Percentiles rank a stretch among this genome's conserved stretches.
Evolutionary conservation across 345 rosid species (phyloP).

Genomic region (Citrus maxima): DNA sequence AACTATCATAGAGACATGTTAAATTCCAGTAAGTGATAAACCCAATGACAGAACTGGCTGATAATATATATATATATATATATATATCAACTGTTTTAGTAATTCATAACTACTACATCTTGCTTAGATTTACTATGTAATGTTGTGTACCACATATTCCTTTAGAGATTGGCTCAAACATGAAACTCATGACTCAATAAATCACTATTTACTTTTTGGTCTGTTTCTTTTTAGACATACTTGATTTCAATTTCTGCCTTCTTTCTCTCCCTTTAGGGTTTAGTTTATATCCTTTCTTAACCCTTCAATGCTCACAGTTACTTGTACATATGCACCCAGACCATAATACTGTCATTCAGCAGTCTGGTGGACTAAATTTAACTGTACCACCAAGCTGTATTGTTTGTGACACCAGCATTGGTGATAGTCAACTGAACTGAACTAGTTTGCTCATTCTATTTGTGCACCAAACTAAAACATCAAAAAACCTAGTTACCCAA

Average conservation of each 20-base stretch:
- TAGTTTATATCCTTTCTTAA: neutral
- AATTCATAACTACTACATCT: neutral
- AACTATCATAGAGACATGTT: conserved; percentile 5
- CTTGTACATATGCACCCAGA: neutral
- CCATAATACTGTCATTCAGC: neutral
- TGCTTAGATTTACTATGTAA: neutral
- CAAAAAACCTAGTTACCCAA: neutral
- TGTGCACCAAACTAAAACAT: conserved; percentile 2
- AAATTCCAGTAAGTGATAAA: conserved; percentile 6
- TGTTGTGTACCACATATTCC: neutral
- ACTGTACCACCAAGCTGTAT: neutral
- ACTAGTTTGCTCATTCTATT: neutral
- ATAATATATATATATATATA: neutral
- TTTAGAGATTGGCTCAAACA: neutral
- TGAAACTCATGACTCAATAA: neutral
- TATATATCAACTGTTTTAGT: neutral
- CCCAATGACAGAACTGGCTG: neutral
- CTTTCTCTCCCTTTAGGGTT: neutral
- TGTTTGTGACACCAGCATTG: neutral
- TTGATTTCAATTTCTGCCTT: neutral
- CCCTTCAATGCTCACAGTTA: neutral
- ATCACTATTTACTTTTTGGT: neutral
- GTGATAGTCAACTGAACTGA: neutral
- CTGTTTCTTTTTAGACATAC: neutral
- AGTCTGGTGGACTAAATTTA: neutral